Evolutionary conservation across 805 yeast genomes (phyloP).

Genomic region (Spathaspora passalidarum): DNA sequence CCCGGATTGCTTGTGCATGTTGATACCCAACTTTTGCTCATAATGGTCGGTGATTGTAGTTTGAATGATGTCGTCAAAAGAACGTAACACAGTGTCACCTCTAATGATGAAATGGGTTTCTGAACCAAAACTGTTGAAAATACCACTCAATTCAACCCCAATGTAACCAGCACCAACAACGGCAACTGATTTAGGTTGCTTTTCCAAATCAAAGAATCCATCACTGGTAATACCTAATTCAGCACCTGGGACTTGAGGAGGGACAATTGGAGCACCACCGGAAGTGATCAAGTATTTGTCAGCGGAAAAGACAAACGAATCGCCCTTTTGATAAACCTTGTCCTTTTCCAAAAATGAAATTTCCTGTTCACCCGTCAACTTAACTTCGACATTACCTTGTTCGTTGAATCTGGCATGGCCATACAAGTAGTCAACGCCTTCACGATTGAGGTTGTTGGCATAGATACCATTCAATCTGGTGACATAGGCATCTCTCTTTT

Average conservation of each 20-base stretch:
- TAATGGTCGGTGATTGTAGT: slow-evolving; percentile 77
- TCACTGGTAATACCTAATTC: slow-evolving; percentile 85
- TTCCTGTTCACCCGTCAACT: slow-evolving; percentile 41
- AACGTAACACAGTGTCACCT: slow-evolving; percentile 86
- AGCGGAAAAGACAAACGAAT: slow-evolving; percentile 64
- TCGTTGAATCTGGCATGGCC: slow-evolving; percentile 80
- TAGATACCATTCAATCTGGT: slow-evolving; percentile 88
- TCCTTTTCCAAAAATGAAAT: slow-evolving; percentile 28
- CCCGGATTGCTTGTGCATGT: slow-evolving; percentile 66
- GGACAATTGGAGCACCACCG: slow-evolving; percentile 82
- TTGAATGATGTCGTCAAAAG: slow-evolving; percentile 81
- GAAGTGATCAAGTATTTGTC: slow-evolving; percentile 86
- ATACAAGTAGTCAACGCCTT: slow-evolving; percentile 80
- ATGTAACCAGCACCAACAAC: slow-evolving; percentile 98
- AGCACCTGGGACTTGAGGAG: slow-evolving; percentile 70
- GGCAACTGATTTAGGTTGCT: slow-evolving; percentile 89
- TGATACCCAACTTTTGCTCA: slow-evolving; percentile 69
- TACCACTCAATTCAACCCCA: slow-evolving; percentile 94
- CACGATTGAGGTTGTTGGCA: slow-evolving; percentile 80
- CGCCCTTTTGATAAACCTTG: slow-evolving; percentile 41
- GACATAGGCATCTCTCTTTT: slow-evolving; percentile 89
- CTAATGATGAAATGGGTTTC: slow-evolving; percentile 87
- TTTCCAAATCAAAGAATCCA: slow-evolving; percentile 78
- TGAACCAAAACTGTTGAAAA: slow-evolving; percentile 82
- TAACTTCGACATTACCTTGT: slow-evolving; percentile 76